These are phyloP conservation scores for Epithemia pelagica DNA, from an alignment of 108 stramenopile genomes.

Conservation along the genomic window DNA sequence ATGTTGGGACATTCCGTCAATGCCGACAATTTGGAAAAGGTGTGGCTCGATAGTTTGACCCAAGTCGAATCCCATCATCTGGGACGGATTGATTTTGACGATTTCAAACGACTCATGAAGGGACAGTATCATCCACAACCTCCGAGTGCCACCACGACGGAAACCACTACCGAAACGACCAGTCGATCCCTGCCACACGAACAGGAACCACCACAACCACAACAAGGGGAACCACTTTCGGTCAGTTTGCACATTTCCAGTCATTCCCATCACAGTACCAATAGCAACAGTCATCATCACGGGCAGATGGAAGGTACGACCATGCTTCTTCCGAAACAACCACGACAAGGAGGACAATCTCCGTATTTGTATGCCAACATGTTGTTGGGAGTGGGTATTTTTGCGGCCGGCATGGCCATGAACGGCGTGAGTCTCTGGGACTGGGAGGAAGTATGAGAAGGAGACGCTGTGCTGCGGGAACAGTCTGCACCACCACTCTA, in stretches of 20 bases:
- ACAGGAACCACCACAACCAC: neutral
- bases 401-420: neutral
- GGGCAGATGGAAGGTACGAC: too few species aligned
- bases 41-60: conserved; percentile 44
- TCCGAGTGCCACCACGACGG: too few species aligned
- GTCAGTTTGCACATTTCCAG: neutral
- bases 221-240: neutral
- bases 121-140: too few species aligned
- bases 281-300: too few species aligned
- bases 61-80: conserved; percentile 10
- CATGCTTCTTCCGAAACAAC: neutral
- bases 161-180: too few species aligned
- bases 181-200: too few species aligned
- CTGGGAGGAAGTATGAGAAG: neutral
- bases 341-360: too few species aligned
- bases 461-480: too few species aligned
- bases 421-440: neutral
- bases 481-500: too few species aligned
- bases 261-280: neutral
- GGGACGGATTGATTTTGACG: conserved; percentile 35
- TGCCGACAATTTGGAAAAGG: conserved; percentile 34
- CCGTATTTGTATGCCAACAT: neutral
- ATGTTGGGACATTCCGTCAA: conserved; percentile 55
- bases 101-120: conserved; percentile 56
- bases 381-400: neutral